These are phyloP conservation scores for Knufia petricola DNA, from an alignment of 2,329 filamentous ascomycete genomes.

Conservation along the genomic window DNA sequence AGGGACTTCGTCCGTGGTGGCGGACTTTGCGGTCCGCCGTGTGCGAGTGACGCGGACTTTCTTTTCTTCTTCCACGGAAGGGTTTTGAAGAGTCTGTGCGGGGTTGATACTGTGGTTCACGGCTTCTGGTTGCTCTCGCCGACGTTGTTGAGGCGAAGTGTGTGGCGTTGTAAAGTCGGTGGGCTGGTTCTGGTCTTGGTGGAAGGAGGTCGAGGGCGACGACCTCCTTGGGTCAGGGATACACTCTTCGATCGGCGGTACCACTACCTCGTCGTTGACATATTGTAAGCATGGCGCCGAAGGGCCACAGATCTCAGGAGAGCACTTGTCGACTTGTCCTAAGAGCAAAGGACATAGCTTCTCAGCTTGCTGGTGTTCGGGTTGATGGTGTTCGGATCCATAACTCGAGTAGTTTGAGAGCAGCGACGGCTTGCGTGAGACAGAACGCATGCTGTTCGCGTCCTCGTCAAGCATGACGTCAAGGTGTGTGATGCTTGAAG, in stretches of 20 bases:
- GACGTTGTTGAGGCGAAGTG: conserved; percentile 1
- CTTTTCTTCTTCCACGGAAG: background rate
- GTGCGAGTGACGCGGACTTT: conserved; percentile 4
- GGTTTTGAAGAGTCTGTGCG: background rate
- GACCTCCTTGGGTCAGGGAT: conserved; percentile 14
- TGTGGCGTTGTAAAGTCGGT: conserved; percentile 8
- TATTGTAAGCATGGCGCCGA: conserved; percentile 23
- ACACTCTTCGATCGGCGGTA: conserved; percentile 23
- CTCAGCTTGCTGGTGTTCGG: no score
- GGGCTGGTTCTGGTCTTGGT: background rate
- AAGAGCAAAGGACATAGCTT: conserved; percentile 21
- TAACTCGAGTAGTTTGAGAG: conserved; percentile 2
- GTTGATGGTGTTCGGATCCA: background rate
- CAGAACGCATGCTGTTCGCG: conserved; percentile 1
- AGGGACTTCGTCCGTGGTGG: conserved; percentile 15
- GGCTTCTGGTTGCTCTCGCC: background rate
- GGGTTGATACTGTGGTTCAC: background rate
- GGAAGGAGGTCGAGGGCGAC: background rate
- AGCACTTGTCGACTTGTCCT: conserved; percentile 19
- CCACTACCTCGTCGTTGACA: conserved; percentile 11
- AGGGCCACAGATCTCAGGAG: conserved; percentile 19
- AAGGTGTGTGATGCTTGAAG: background rate
- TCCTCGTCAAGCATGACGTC: conserved; percentile 8
- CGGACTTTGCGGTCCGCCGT: conserved; percentile 12
- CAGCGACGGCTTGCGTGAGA: conserved; percentile 3